Conservation (phyloP, 441 rosid genomes). For the Gossypium laxum region DNA sequence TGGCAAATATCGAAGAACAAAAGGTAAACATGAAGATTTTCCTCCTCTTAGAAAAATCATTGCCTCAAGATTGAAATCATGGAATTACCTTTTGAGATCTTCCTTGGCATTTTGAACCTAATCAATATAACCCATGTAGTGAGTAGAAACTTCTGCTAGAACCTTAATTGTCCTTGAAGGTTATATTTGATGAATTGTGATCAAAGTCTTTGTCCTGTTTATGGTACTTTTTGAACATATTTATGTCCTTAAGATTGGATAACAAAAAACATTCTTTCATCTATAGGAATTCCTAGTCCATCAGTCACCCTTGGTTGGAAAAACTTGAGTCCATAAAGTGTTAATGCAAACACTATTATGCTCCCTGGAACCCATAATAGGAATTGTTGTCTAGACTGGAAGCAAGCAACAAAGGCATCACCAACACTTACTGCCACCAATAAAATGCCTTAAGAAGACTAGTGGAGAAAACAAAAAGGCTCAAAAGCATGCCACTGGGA, state of each 20-base stretch:
- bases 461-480: not conserved
- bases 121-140: not conserved
- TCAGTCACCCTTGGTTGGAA: not conserved
- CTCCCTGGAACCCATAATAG: not conserved
- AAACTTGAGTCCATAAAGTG: not conserved
- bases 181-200: not conserved
- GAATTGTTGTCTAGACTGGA: not conserved
- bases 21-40: not conserved
- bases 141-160: not conserved
- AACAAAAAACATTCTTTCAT: not conserved
- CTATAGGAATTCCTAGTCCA: not conserved
- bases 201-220: not conserved
- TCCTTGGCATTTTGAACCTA: too few species aligned
- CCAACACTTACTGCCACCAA: not conserved
- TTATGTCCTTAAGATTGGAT: not conserved
- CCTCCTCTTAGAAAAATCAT: not conserved
- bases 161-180: not conserved
- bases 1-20: not conserved
- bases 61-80: not conserved
- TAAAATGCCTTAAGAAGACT: not conserved
- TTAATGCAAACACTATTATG: not conserved
- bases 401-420: not conserved
- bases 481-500: not conserved
- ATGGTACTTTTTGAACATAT: not conserved
- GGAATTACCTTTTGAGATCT: not conserved